Evolutionary conservation across 2,329 filamentous ascomycete genomes (phyloP).

Genomic region (Hypoxylon rubiginosum): DNA sequence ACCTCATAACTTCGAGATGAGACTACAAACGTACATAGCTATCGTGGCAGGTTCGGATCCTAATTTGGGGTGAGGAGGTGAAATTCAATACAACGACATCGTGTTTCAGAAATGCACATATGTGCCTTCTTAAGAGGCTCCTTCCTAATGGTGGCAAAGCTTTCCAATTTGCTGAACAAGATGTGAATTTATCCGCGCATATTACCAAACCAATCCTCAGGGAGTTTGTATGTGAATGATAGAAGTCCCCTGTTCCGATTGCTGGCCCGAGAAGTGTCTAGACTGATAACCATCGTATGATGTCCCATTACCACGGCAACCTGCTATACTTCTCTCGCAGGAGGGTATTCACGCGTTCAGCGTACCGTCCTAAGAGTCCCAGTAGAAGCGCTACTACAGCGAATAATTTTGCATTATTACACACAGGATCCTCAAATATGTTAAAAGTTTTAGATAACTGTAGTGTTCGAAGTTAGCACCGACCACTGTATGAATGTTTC

Average conservation of each 20-base stretch:
- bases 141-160: not conserved
- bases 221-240: not conserved
- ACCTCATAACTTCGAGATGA: too few species aligned
- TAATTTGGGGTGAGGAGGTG: not conserved
- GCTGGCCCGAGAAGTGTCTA: too few species aligned
- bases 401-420: slow-evolving; percentile 3
- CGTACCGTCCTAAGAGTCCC: slow-evolving; percentile 30
- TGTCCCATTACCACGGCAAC: not conserved
- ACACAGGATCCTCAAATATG: too few species aligned
- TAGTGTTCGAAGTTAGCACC: not conserved
- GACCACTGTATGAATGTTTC: not conserved
- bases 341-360: slow-evolving; percentile 23
- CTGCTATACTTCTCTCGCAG: slow-evolving; percentile 1
- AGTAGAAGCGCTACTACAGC: slow-evolving; percentile 23
- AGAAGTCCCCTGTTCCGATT: too few species aligned
- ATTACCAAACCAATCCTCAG: too few species aligned
- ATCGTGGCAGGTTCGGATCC: too few species aligned
- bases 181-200: not conserved
- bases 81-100: not conserved
- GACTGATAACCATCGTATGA: too few species aligned
- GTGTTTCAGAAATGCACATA: not conserved
- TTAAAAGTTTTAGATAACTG: slow-evolving; percentile 11
- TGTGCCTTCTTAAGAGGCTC: not conserved
- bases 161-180: not conserved
- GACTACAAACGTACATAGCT: not conserved